These are phyloP conservation scores for Akanthomyces uredinophilus DNA, from an alignment of 2,329 filamentous ascomycete genomes.

Conservation along the genomic window DNA sequence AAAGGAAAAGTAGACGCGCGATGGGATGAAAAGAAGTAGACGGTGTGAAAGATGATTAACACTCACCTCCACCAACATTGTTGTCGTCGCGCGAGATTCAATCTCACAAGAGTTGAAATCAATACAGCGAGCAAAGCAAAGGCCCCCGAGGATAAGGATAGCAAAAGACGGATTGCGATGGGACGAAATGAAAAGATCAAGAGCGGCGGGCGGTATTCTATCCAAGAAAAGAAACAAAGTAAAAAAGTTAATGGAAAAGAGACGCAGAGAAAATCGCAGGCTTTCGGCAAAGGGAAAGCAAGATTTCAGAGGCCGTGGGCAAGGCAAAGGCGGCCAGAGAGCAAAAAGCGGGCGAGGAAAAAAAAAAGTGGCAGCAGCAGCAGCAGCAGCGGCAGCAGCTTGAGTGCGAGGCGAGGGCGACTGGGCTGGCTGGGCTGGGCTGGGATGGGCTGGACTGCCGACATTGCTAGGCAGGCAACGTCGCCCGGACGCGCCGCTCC, in stretches of 20 bases:
- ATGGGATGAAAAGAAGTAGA: constrained; percentile 11
- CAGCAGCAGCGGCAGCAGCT: too few relatives aligned
- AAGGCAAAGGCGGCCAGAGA: background rate
- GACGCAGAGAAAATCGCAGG: background rate
- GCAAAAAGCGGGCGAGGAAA: background rate
- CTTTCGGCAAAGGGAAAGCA: constrained; percentile 4
- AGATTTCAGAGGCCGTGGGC: background rate
- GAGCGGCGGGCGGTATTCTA: constrained; percentile 1
- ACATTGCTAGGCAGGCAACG: too few relatives aligned
- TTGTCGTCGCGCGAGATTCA: background rate
- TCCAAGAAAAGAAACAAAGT: constrained; percentile 7
- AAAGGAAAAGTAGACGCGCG: background rate
- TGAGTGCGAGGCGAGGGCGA: too few relatives aligned
- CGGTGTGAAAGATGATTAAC: constrained; percentile 13
- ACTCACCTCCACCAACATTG: constrained; percentile 36
- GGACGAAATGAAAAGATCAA: constrained; percentile 1
- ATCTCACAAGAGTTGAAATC: background rate
- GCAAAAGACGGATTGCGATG: background rate
- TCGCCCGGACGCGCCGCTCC: too few relatives aligned
- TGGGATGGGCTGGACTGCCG: too few relatives aligned
- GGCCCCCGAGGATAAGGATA: constrained; percentile 1
- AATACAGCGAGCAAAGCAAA: constrained; percentile 4
- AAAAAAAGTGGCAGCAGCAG: too few relatives aligned
- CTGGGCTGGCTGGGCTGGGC: too few relatives aligned
- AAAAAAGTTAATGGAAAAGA: background rate